These are phyloP conservation scores for Podila minutissima DNA, from an alignment of 192 early-diverging fungal species.

Conservation along the genomic window DNA sequence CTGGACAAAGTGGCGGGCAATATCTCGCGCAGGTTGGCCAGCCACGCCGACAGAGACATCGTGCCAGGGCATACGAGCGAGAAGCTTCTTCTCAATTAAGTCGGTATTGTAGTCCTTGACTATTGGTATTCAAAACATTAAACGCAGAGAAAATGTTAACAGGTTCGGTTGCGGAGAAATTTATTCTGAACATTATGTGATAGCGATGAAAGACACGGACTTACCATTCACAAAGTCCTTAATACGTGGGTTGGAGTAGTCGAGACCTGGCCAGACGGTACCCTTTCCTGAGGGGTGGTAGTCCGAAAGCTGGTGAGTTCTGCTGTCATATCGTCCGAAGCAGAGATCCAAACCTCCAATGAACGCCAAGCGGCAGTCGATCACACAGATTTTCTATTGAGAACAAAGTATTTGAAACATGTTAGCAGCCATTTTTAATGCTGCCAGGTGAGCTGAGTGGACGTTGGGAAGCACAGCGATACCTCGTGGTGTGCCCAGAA, in stretches of 20 bases:
- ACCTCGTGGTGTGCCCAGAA: conserved; percentile 89
- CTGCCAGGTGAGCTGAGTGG: neutral
- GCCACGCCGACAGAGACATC: conserved; percentile 83
- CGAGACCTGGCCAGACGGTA: conserved; percentile 70
- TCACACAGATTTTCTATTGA: conserved; percentile 76
- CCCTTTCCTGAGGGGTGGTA: conserved; percentile 59
- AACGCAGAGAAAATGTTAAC: neutral
- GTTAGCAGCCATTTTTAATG: neutral
- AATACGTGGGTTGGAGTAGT: conserved; percentile 88
- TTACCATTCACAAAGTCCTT: conserved; percentile 74
- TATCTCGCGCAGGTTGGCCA: conserved; percentile 83
- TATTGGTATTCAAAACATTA: conserved; percentile 9
- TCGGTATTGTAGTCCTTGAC: conserved; percentile 61
- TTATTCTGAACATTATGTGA: neutral
- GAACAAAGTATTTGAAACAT: neutral
- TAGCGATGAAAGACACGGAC: no score
- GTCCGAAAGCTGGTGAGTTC: conserved; percentile 80
- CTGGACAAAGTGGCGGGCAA: conserved; percentile 90
- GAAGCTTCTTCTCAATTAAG: conserved; percentile 55
- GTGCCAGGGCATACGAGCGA: conserved; percentile 91
- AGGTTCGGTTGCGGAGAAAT: neutral
- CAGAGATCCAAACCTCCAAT: conserved; percentile 90
- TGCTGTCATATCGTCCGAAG: conserved; percentile 85
- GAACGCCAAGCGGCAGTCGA: conserved; percentile 84
- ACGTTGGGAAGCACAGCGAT: neutral